Conservation (phyloP, 2,329 filamentous ascomycete species). For the Escovopsis sp. region DNA sequence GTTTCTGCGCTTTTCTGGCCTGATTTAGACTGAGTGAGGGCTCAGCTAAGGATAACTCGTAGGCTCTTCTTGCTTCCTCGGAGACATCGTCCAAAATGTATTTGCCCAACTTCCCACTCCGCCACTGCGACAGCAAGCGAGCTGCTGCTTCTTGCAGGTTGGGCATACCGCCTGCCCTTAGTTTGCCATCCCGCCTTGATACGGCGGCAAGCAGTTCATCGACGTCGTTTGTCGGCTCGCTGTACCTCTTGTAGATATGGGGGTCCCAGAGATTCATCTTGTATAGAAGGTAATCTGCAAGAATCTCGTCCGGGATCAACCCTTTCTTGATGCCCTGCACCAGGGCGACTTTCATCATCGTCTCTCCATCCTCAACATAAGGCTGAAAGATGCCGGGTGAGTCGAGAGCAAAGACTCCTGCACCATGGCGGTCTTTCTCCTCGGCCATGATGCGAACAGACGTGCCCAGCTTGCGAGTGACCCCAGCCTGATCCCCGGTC, state of each 20-base stretch:
- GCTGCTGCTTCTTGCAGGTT: slow-evolving; percentile 60
- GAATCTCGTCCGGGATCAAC: slow-evolving; percentile 58
- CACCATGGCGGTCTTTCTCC: slow-evolving; percentile 30
- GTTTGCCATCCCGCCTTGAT: slow-evolving; percentile 58
- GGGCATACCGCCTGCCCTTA: slow-evolving; percentile 57
- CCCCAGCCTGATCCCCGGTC: slow-evolving; percentile 76
- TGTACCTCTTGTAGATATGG: slow-evolving; percentile 45
- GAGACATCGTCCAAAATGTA: slow-evolving; percentile 69
- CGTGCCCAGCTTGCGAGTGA: slow-evolving; percentile 73
- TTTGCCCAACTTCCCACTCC: slow-evolving; percentile 56
- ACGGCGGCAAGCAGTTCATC: slow-evolving; percentile 54
- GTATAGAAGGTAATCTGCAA: slow-evolving; percentile 85
- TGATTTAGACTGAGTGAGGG: slow-evolving; percentile 48
- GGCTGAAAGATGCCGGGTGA: slow-evolving; percentile 93
- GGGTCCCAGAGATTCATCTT: slow-evolving; percentile 59
- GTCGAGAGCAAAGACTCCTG: slow-evolving; percentile 72
- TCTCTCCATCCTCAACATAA: slow-evolving; percentile 68
- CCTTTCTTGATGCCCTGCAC: slow-evolving; percentile 85
- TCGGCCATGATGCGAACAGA: slow-evolving; percentile 58
- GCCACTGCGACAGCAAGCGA: slow-evolving; percentile 72
- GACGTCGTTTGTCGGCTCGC: slow-evolving; percentile 72
- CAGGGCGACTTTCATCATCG: slow-evolving; percentile 90
- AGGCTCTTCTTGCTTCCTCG: slow-evolving; percentile 37
- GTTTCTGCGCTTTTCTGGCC: slow-evolving; percentile 52
- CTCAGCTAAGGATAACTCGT: slow-evolving; percentile 32